Conservation (phyloP, 1,139 yeast species). For the Candida sanyaensis region DNA sequence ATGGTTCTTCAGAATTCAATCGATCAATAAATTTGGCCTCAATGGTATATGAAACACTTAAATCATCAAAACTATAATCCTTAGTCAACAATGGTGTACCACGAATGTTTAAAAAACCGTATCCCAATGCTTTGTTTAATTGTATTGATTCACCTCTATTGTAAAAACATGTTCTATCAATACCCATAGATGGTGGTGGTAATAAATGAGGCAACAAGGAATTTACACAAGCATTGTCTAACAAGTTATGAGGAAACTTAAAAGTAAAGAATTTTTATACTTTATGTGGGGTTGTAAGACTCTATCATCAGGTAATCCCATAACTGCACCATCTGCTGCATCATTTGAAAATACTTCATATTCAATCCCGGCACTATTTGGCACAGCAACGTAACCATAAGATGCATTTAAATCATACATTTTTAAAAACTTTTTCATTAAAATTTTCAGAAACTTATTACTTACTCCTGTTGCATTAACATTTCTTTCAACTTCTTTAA, state of each 20-base stretch:
- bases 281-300: slow-evolving; percentile 49
- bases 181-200: slow-evolving; percentile 69
- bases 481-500: slow-evolving; percentile 35
- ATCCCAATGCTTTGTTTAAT: slow-evolving; percentile 46
- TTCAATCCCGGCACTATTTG: slow-evolving; percentile 52
- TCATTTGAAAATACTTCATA: slow-evolving; percentile 48
- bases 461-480: slow-evolving; percentile 16
- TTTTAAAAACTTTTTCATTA: slow-evolving; percentile 46
- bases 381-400: slow-evolving; percentile 44
- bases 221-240: slow-evolving; percentile 61
- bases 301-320: slow-evolving; percentile 57
- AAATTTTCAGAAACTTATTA: slow-evolving; percentile 29
- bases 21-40: slow-evolving; percentile 48
- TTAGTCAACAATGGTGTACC: slow-evolving; percentile 48
- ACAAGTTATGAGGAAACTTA: slow-evolving; percentile 56
- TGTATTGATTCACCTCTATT: slow-evolving; percentile 37
- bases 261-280: slow-evolving; percentile 65
- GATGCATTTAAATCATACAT: slow-evolving; percentile 52
- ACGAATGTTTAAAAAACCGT: slow-evolving; percentile 39
- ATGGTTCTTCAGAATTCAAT: slow-evolving; percentile 26
- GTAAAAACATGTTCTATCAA: slow-evolving; percentile 46
- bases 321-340: slow-evolving; percentile 44
- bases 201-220: slow-evolving; percentile 53
- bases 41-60: slow-evolving; percentile 44
- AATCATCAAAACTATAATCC: slow-evolving; percentile 44